Conservation (phyloP, 2,329 filamentous ascomycete genomes). For the Fusarium sambucinum region DNA sequence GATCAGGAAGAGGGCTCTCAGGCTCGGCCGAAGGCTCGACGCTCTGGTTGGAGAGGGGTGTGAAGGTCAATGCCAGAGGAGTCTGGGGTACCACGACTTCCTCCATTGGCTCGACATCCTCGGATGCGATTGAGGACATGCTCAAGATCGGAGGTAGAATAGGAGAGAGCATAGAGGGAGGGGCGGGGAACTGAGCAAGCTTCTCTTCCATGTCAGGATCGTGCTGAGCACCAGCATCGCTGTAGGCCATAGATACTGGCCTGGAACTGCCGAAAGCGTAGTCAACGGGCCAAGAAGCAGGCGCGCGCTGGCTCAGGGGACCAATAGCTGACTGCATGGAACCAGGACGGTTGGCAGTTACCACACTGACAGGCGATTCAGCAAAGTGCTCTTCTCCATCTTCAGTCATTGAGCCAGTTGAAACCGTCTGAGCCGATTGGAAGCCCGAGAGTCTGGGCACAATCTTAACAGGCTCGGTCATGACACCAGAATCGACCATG, state of each 20-base stretch:
- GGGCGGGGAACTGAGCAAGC: conserved; percentile 66
- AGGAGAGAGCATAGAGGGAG: conserved; percentile 58
- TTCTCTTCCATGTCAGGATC: conserved; percentile 64
- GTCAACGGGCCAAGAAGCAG: conserved; percentile 45
- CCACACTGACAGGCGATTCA: conserved; percentile 47
- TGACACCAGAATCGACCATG: conserved; percentile 71
- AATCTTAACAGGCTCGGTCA: conserved; percentile 69
- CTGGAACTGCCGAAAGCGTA: conserved; percentile 51
- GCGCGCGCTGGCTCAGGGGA: conserved; percentile 41
- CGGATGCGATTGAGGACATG: conserved; percentile 59
- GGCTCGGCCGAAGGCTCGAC: conserved; percentile 58
- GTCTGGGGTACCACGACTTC: conserved; percentile 52
- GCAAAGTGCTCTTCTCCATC: conserved; percentile 35
- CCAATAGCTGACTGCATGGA: conserved; percentile 59
- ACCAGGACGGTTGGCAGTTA: conserved; percentile 52
- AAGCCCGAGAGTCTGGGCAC: conserved; percentile 27
- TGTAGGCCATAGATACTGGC: conserved; percentile 65
- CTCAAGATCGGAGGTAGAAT: conserved; percentile 55
- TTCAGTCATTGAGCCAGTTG: conserved; percentile 24
- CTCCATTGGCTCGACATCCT: conserved; percentile 59
- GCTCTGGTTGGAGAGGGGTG: conserved; percentile 52
- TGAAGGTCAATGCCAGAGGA: conserved; percentile 53
- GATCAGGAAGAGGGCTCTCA: conserved; percentile 44
- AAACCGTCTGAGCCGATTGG: conserved; percentile 20
- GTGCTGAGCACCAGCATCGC: conserved; percentile 65